Evolutionary conservation across 2,329 filamentous ascomycete species (phyloP).

Genomic region (Neopestalotiopsis rosae): DNA sequence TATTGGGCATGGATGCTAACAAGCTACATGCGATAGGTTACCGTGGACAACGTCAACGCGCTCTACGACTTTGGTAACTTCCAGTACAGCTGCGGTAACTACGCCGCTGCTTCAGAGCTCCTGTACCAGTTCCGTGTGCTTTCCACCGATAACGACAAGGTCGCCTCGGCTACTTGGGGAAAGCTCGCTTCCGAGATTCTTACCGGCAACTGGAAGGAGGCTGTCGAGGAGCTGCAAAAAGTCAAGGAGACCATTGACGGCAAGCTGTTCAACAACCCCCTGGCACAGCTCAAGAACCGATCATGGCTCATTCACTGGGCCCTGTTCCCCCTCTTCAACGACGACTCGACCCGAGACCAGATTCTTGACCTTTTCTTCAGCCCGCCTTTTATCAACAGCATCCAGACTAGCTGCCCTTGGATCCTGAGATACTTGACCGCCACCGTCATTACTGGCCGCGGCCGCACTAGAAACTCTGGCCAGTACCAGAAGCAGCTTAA

Average conservation of each 20-base stretch:
- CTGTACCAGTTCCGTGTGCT: slow-evolving; percentile 98
- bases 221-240: slow-evolving; percentile 88
- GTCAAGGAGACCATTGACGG: slow-evolving; percentile 92
- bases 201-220: slow-evolving; percentile 91
- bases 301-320: slow-evolving; percentile 99
- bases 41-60: slow-evolving; percentile 92
- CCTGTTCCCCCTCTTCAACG: slow-evolving; percentile 98
- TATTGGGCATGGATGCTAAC: slow-evolving; percentile 12
- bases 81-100: slow-evolving; percentile 97
- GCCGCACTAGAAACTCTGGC: slow-evolving; percentile 78
- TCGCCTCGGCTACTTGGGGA: slow-evolving; percentile 94
- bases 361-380: slow-evolving; percentile 98
- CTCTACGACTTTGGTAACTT: slow-evolving; percentile 97
- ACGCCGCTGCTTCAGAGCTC: slow-evolving; percentile 85
- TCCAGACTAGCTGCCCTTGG: slow-evolving; percentile 98
- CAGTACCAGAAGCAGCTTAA: slow-evolving; percentile 98
- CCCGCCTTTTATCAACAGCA: slow-evolving; percentile 97
- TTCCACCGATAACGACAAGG: slow-evolving; percentile 98
- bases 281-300: slow-evolving; percentile 94
- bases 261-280: slow-evolving; percentile 93
- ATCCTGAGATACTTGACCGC: slow-evolving; percentile 92
- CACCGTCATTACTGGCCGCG: slow-evolving; percentile 92
- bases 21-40: slow-evolving; percentile 68
- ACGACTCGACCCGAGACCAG: slow-evolving; percentile 86
- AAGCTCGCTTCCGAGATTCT: slow-evolving; percentile 97